Evolutionary conservation across 2,329 filamentous ascomycete species (phyloP), one percentile per base, ranked within the genome.

Genomic region (Trichoderma atroviride): DNA sequence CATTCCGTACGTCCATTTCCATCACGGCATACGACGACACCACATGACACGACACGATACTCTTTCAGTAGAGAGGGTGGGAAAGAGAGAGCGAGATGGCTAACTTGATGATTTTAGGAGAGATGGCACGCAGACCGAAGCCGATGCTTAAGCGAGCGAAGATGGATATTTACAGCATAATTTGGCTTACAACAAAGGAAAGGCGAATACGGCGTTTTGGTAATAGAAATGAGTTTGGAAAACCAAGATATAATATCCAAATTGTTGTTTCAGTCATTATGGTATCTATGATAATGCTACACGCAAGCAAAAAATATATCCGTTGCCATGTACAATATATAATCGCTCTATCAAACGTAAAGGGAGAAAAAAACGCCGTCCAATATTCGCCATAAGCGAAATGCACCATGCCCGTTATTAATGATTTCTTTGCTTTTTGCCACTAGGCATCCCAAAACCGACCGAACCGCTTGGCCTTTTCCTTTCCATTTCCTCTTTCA

Each of bases 401-500:
- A n/a, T 50, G 31, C 14, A 55, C 22, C 22, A 19, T 31, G 24
- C 3, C 19, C 33, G 33, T 4, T 57, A 22, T 56, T 37, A 16
- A 13, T 62, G 73, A 22, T 70, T 83, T 72, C 81, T 83, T 70
- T 82, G 86, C 74, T 85, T 87, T 80, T 90, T 89, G 60, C 80
- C 79, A 0, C 82, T 79, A 7, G 81, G 78, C 58, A 83, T 83
- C 22, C 80, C 81, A 64, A 83, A 83, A 0, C 84, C 84, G 1
- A 78, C 79, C 4, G 77, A 77, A 11, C 83, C 85, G 59, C 87
- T 82, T 40, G 84, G 80, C 68, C 90, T 84, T 77, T 93, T 94
- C 72, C 86, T 84, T 74, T 93, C 91, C 79, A 93, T 85, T 76
- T 94, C 92, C 74, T 92, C 91, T 79, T 91, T 92, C 94, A 97